phyloP scores from a whole-genome alignment of 2,329 filamentous ascomycete species.

The Bisporella sp. region DNA sequence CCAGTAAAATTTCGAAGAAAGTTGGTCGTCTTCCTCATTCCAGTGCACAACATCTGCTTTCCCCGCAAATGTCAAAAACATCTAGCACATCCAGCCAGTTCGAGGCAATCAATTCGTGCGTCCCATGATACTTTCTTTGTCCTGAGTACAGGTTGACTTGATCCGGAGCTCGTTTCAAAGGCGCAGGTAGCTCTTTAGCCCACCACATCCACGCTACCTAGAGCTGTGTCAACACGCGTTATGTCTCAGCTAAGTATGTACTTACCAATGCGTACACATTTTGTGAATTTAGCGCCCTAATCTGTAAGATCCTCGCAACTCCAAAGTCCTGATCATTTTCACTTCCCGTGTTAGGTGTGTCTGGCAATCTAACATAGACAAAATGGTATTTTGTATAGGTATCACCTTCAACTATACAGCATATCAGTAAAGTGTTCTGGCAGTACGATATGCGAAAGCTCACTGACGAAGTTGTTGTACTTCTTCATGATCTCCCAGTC shows the following conservation, averaged over 20 bases:
- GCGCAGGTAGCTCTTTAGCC: constrained; percentile 40
- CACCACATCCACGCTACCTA: constrained; percentile 41
- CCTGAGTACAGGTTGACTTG: constrained; percentile 24
- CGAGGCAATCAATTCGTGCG: constrained; percentile 43
- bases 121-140: constrained; percentile 41
- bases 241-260: no score
- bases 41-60: constrained; percentile 38
- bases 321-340: constrained; percentile 40
- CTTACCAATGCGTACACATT: constrained; percentile 64
- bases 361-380: constrained; percentile 24
- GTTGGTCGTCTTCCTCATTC: constrained; percentile 36
- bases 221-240: no score
- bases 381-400: constrained; percentile 25
- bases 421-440: constrained; percentile 10
- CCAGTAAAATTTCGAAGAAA: constrained; percentile 29
- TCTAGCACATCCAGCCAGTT: constrained; percentile 49
- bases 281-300: constrained; percentile 62
- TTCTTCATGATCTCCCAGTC: constrained; percentile 32
- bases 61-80: constrained; percentile 41
- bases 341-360: constrained; percentile 20
- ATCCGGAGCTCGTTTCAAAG: constrained; percentile 12
- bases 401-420: constrained; percentile 21
- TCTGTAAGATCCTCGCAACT: constrained; percentile 72
- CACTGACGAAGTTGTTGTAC: constrained; percentile 40
- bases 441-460: constrained; percentile 12